Conservation (phyloP, 495 filamentous ascomycete species). For the Daldinia loculata region DNA sequence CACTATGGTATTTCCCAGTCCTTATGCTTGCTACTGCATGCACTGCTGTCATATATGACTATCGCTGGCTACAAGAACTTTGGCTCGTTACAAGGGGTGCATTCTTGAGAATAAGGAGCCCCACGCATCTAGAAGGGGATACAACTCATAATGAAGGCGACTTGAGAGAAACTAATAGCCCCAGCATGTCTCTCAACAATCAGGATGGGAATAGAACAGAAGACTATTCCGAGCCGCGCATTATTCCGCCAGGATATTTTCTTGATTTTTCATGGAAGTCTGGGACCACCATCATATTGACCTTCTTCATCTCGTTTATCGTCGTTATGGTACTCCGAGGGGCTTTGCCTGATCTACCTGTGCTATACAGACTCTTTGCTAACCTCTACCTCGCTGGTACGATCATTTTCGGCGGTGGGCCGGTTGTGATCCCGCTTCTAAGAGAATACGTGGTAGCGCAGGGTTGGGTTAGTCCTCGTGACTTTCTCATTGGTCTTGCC, state of each 20-base stretch:
- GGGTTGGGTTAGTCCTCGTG: slow-evolving; percentile 79
- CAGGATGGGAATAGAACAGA: neutral
- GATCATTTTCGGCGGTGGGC: slow-evolving; percentile 87
- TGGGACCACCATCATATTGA: slow-evolving; percentile 57
- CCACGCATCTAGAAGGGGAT: neutral
- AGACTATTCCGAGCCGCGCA: slow-evolving; percentile 43
- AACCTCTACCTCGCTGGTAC: slow-evolving; percentile 90
- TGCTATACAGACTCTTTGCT: slow-evolving; percentile 71
- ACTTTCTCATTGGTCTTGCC: slow-evolving; percentile 85
- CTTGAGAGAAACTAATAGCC: neutral
- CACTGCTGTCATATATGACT: slow-evolving; percentile 68
- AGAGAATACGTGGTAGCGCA: slow-evolving; percentile 81
- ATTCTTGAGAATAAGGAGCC: neutral
- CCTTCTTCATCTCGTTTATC: slow-evolving; percentile 69
- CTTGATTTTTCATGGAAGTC: slow-evolving; percentile 56
- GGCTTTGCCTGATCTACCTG: slow-evolving; percentile 52
- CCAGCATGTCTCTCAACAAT: neutral
- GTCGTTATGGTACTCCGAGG: slow-evolving; percentile 67
- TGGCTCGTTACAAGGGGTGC: slow-evolving; percentile 11
- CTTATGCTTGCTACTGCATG: slow-evolving; percentile 69
- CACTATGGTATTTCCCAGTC: slow-evolving; percentile 84
- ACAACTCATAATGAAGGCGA: neutral
- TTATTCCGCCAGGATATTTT: slow-evolving; percentile 52
- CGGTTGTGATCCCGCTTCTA: slow-evolving; percentile 83
- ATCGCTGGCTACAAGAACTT: slow-evolving; percentile 56